phyloP scores from a whole-genome alignment of 2,329 filamentous ascomycete genomes.

The Colletotrichum falcatum region DNA sequence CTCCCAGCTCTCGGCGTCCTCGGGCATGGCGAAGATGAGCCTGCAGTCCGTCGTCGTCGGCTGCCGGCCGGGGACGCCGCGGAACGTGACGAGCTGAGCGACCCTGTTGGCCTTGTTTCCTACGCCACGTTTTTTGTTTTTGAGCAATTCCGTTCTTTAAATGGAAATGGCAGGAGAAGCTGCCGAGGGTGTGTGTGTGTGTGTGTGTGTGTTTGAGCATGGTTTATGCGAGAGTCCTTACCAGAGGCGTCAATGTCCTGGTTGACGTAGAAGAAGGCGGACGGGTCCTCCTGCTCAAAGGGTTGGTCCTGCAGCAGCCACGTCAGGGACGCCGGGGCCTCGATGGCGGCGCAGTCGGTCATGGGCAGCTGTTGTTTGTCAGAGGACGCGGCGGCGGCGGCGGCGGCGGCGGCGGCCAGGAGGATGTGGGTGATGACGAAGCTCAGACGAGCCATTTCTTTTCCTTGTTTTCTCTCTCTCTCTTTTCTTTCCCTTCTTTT shows the following conservation, averaged over 20 bases:
- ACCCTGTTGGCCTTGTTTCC: constrained; percentile 39
- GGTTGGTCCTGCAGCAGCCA: constrained; percentile 39
- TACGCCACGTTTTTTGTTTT: constrained; percentile 9
- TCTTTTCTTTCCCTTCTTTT: background rate
- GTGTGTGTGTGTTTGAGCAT: no score
- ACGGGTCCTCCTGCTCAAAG: constrained; percentile 39
- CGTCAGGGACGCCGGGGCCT: constrained; percentile 32
- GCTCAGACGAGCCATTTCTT: constrained; percentile 40
- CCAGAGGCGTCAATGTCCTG: constrained; percentile 39
- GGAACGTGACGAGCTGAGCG: constrained; percentile 38
- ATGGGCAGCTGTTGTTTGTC: background rate
- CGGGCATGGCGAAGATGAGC: constrained; percentile 38
- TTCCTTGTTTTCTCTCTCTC: background rate
- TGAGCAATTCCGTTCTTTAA: constrained; percentile 22
- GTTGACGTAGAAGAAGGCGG: constrained; percentile 41
- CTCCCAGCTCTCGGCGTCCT: constrained; percentile 40
- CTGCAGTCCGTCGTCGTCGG: constrained; percentile 23
- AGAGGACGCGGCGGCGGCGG: background rate
- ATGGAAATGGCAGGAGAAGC: background rate
- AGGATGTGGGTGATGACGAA: constrained; percentile 26
- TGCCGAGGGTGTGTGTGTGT: background rate
- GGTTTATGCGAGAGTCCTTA: constrained; percentile 2
- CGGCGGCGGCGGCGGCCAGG: constrained; percentile 16
- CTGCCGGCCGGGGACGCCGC: background rate
- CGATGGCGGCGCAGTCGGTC: constrained; percentile 29